Percentiles rank a stretch among this genome's conserved stretches.
Conservation (phyloP, 1,139 yeast genomes). For the Saccharomyces hybrid region DNA sequence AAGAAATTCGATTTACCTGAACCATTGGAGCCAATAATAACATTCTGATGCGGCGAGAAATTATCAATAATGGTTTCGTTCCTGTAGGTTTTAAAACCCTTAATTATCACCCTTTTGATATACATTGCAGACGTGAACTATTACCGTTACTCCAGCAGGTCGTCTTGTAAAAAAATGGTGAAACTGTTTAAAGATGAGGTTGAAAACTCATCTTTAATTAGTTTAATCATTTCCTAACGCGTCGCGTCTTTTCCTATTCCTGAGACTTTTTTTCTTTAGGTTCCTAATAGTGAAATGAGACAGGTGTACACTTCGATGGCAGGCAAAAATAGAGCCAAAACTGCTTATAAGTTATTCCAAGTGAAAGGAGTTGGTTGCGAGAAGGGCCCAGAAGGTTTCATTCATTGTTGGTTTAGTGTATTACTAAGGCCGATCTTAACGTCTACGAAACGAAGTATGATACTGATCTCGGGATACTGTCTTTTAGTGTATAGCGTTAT, state of each 20-base stretch:
- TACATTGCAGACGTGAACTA: conserved; percentile 24
- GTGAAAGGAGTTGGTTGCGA: not conserved
- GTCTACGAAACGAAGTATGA: not conserved
- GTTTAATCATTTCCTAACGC: not conserved
- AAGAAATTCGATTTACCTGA: conserved; percentile 95
- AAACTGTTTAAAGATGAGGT: not conserved
- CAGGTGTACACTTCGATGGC: not conserved
- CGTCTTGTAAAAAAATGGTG: not conserved
- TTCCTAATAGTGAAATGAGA: not conserved
- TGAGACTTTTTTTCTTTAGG: not conserved
- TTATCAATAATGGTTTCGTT: conserved; percentile 71
- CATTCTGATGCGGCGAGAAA: conserved; percentile 76
- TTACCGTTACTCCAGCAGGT: not conserved
- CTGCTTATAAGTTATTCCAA: not conserved
- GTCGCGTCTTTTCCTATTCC: not conserved
- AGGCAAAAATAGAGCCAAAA: not conserved
- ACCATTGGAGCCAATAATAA: conserved; percentile 91
- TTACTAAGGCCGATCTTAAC: not conserved
- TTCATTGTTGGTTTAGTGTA: not conserved
- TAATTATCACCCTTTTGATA: conserved; percentile 54
- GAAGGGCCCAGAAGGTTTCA: not conserved
- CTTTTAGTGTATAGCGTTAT: not conserved
- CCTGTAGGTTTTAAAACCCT: conserved; percentile 92
- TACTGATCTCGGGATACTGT: not conserved
- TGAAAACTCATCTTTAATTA: not conserved